A percentile compares a stretch with the other conserved stretches of the same genome.
These are phyloP conservation scores for Madurella fahalii DNA, from an alignment of 2,329 filamentous ascomycete species.

Conservation along the genomic window DNA sequence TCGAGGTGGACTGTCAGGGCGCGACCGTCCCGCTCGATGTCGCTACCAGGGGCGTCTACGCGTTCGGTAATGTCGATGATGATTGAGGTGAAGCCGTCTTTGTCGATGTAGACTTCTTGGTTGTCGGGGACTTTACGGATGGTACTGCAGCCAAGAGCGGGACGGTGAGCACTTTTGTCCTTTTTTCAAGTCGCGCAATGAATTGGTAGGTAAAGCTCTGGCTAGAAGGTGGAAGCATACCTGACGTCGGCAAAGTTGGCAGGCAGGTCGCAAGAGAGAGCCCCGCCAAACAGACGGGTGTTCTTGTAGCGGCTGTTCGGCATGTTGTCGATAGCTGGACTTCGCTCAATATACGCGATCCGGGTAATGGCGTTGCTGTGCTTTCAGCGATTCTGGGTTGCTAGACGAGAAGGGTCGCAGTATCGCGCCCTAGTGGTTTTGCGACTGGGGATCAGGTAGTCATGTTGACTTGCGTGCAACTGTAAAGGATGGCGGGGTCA, in stretches of 20 bases:
- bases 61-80: conserved; percentile 89
- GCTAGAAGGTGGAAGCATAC: conserved; percentile 38
- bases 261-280: conserved; percentile 65
- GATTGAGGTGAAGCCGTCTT: conserved; percentile 76
- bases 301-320: conserved; percentile 51
- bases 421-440: conserved; percentile 8
- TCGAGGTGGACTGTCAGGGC: conserved; percentile 67
- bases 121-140: conserved; percentile 77
- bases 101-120: conserved; percentile 89
- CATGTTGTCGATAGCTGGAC: conserved; percentile 2
- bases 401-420: background rate
- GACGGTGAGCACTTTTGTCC: background rate
- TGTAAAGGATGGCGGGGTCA: no score
- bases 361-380: background rate
- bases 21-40: conserved; percentile 61
- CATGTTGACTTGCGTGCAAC: no score
- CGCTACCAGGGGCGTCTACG: conserved; percentile 51
- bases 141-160: conserved; percentile 42
- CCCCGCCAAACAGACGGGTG: conserved; percentile 67
- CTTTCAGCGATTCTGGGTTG: background rate
- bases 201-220: background rate
- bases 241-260: conserved; percentile 67
- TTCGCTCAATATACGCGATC: background rate
- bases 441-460: background rate
- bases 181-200: background rate